Evolutionary conservation across 371 early-diverging fungal species (phyloP).

Genomic region (Rhizomucor miehei): DNA sequence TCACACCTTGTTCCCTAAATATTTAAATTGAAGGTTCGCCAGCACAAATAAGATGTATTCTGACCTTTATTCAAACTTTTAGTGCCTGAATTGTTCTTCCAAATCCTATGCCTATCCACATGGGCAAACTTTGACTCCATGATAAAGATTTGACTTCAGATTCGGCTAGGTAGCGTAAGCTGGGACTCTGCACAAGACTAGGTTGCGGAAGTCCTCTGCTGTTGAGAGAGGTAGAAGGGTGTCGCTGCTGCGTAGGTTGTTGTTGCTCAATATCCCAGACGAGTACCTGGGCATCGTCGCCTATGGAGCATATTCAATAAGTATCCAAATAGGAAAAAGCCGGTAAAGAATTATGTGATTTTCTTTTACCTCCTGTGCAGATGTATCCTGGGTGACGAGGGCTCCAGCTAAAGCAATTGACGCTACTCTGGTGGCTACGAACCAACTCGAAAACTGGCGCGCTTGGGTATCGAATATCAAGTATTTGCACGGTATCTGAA

Average conservation of each 20-base stretch:
- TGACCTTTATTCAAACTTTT: constrained; percentile 19
- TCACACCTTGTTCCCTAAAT: no score
- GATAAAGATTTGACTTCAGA: constrained; percentile 61
- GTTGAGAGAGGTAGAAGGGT: neutral
- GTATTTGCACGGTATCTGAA: constrained; percentile 65
- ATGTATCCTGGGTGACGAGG: constrained; percentile 63
- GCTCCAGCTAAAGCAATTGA: constrained; percentile 74
- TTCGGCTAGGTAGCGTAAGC: constrained; percentile 58
- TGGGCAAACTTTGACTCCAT: constrained; percentile 58
- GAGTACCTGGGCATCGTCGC: constrained; percentile 70
- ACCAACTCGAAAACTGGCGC: constrained; percentile 73
- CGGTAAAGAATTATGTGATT: neutral
- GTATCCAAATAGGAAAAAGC: no score
- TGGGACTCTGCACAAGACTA: constrained; percentile 49
- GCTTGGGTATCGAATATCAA: constrained; percentile 89
- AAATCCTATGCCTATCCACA: constrained; percentile 68
- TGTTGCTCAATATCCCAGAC: constrained; percentile 69
- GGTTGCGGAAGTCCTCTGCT: constrained; percentile 4
- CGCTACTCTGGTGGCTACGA: constrained; percentile 64
- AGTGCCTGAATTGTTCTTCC: constrained; percentile 53
- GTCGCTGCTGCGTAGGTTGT: constrained; percentile 2
- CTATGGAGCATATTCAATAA: constrained; percentile 21
- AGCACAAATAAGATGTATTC: no score
- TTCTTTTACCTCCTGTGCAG: constrained; percentile 63
- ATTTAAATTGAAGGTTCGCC: no score